Percentiles rank a stretch among this genome's conserved stretches.
These are phyloP conservation scores for Stylonectria norvegica DNA, from an alignment of 2,329 filamentous ascomycete genomes.

Conservation along the genomic window DNA sequence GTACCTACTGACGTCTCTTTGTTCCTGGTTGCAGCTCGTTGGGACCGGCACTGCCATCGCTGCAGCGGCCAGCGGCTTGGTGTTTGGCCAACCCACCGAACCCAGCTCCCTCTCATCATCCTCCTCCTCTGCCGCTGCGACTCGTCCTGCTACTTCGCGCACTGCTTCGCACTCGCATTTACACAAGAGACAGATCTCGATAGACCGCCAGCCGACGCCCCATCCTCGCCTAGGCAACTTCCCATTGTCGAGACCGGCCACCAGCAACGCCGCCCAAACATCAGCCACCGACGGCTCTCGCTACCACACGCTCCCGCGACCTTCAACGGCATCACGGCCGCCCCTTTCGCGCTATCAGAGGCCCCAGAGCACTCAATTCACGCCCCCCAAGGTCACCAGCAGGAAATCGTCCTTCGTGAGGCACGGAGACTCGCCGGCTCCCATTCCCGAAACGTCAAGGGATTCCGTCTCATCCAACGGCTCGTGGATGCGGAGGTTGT, in stretches of 20 bases:
- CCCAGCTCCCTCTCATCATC: no score
- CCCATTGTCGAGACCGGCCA: constrained; percentile 40
- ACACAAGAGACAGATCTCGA: constrained; percentile 30
- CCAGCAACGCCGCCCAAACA: constrained; percentile 38
- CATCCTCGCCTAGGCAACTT: constrained; percentile 25
- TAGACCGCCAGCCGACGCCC: constrained; percentile 33
- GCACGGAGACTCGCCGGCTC: constrained; percentile 35
- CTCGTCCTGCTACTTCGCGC: constrained; percentile 25
- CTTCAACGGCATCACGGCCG: constrained; percentile 33
- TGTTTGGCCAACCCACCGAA: constrained; percentile 54
- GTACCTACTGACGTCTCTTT: constrained; percentile 20
- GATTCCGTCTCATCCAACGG: constrained; percentile 60
- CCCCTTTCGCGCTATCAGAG: constrained; percentile 38
- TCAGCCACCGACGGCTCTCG: constrained; percentile 30
- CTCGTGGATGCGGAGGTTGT: constrained; percentile 72
- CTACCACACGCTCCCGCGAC: constrained; percentile 28
- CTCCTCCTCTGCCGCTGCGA: constrained; percentile 28
- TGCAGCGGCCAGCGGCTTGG: constrained; percentile 56
- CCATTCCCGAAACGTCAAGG: constrained; percentile 44
- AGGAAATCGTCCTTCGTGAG: constrained; percentile 44
- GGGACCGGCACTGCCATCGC: constrained; percentile 60
- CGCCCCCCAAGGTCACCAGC: constrained; percentile 37
- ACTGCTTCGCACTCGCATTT: no score
- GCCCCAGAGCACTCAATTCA: constrained; percentile 39
- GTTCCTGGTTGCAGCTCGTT: constrained; percentile 54